Conservation (phyloP, 352 stramenopile species). For the Globisporangium lucens region DNA sequence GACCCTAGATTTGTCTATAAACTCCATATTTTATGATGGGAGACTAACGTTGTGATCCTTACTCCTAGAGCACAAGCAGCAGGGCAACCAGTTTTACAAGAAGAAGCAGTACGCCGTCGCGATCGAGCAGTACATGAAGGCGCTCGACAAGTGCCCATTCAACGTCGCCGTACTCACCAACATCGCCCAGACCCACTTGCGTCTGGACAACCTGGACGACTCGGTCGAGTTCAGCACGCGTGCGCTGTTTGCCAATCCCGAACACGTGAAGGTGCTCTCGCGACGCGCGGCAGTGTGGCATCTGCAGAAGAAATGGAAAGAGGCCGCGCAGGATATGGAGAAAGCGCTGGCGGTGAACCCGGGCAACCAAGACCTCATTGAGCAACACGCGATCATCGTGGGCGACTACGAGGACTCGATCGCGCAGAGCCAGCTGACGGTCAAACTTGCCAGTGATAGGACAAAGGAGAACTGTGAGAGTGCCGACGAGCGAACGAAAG, state of each 20-base stretch:
- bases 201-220: conserved; percentile 46
- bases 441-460: not conserved
- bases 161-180: conserved; percentile 65
- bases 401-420: conserved; percentile 65
- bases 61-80: conserved; percentile 44
- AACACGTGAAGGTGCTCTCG: conserved; percentile 70
- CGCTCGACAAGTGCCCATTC: conserved; percentile 52
- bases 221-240: conserved; percentile 69
- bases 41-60: conserved; percentile 21
- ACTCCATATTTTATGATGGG: not conserved
- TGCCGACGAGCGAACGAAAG: not conserved
- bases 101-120: conserved; percentile 46
- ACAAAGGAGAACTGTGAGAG: not conserved
- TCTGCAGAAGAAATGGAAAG: conserved; percentile 38
- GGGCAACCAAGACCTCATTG: conserved; percentile 57
- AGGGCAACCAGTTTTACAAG: conserved; percentile 66
- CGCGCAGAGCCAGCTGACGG: conserved; percentile 30
- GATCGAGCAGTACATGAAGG: conserved; percentile 70
- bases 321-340: conserved; percentile 54
- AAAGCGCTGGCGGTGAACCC: conserved; percentile 39
- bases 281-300: conserved; percentile 55
- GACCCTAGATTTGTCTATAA: not conserved
- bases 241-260: conserved; percentile 50
- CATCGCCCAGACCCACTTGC: conserved; percentile 61
- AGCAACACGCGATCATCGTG: conserved; percentile 73